Evolutionary conservation across 2,329 filamentous ascomycete genomes (phyloP), one percentile per base, ranked within the genome.

Genomic region (Aspergillus vadensis): DNA sequence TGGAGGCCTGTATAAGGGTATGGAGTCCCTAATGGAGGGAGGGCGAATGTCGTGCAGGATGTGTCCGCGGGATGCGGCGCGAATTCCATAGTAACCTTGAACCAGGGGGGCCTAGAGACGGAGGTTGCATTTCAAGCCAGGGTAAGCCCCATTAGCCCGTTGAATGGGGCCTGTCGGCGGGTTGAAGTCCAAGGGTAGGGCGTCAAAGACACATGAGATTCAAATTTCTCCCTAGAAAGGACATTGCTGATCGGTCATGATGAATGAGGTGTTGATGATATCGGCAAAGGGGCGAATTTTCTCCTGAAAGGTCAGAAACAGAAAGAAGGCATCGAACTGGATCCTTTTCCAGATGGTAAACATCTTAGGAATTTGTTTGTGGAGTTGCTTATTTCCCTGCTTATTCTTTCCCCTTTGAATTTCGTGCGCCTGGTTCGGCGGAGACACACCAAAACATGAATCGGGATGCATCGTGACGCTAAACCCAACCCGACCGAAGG

Each of bases 61-160:
- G 61, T 62, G 58, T 59, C 58, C 61, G 65, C 63, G 64, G 65
- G 62, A 62, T 65, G 61, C 65, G 52, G 65, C 63, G 54, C 58
- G 57, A 65, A 65, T 66, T 64, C 56, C 57, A 62, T 62, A 47
- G 66, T 66, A 61, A 66, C 66, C 59, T 66, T 63, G 63, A 57
- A 67, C 63, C 64, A 59, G 65, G 63, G 58, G 54, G 55, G 47
- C 49, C 39, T 52, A 61, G 47, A 58, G 41, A 51, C 47, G 38
- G 56, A 65, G 59, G 62, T 68, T 67, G 66, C 62, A 68, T 64
- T 60, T 52, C 48, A 55, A 47, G 54, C 54, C 30, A 60, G 49
- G 61, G 50, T 59, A 52, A 57, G 41, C 19, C 12, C 52, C 57
- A 56, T 58, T 27, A 56, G 55, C 41, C 25, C 39, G 53, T 21